Evolutionary conservation across 768 basidiomycete species (phyloP), one percentile per base, ranked within the genome.

Genomic region (Naganishia vaughanmartiniae): DNA sequence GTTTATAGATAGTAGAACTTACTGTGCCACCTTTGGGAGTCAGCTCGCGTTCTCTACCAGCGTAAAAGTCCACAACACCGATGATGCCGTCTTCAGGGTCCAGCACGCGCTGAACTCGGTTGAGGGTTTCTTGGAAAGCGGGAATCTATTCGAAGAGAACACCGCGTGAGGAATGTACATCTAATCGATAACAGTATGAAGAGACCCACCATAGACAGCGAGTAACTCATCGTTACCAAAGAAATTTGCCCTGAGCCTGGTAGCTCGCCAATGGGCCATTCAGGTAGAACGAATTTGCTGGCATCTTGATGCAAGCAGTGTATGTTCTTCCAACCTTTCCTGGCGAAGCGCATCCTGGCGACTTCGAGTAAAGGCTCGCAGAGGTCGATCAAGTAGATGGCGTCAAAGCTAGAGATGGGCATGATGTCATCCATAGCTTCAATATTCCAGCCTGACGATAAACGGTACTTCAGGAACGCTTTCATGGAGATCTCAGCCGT

Each of bases 221-320:
- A 84, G 75, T 85, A 84, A 73, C 81, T 81, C 71, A 84, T 75
- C 9, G 84, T 83, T 54, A 84, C 84, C 46, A 84, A 80, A 28
- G 81, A 34, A 45, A 57, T 45, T 51, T 69, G 45, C 45, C 56
- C 51, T 24, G 34, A 14, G 14, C 17, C 31, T 31, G 56, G 56
- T 34, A 82, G 79, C 5, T 82, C 82, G 0, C 84, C 78, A 0
- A 82, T 66, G 84, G 87, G 87, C 81, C 83, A 83, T 73, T 87
- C 87, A 0, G 89, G 89, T 39, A 91, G 83, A 3, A 82, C 80
- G 72, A 91, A 91, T 34, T 84, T 84, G 48, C 85, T 84, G 0
- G 90, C 90, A 76, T 91, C 90, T 73, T 90, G 89, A 68, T 87
- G 88, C 0, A 90, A 80, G 36, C 88, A 87, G 68, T 85, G 85